Conservation (phyloP, 1,284 basidiomycete genomes). For the Moesziomyces aphidis region DNA sequence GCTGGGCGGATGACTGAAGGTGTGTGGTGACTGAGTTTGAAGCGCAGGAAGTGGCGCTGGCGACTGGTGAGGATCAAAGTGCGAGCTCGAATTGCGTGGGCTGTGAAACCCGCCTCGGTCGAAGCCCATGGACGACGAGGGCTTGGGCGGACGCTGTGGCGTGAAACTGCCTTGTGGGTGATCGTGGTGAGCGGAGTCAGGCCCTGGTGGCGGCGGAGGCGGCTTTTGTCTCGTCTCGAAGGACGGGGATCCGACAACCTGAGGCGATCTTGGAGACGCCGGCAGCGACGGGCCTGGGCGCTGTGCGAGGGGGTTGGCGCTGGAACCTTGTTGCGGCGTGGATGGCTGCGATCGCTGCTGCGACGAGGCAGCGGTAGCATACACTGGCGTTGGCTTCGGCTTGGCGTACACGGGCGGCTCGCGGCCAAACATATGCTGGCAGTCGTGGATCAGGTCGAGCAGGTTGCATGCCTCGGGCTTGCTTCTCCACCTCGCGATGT, state of each 20-base stretch:
- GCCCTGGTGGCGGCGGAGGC: conserved; percentile 28
- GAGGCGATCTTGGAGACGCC: conserved; percentile 26
- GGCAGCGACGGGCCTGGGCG: conserved; percentile 22
- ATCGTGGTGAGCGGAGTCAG: conserved; percentile 15
- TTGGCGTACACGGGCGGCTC: conserved; percentile 92
- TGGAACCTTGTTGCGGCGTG: conserved; percentile 32
- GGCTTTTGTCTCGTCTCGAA: conserved; percentile 30
- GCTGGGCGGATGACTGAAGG: conserved; percentile 5
- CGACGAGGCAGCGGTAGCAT: conserved; percentile 23
- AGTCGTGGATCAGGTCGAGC: conserved; percentile 75
- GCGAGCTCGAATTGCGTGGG: conserved; percentile 16
- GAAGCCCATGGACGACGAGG: conserved; percentile 17
- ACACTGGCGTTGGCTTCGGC: conserved; percentile 70
- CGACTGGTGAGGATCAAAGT: conserved; percentile 7
- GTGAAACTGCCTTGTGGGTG: conserved; percentile 4
- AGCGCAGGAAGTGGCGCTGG: conserved; percentile 7
- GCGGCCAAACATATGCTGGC: conserved; percentile 83
- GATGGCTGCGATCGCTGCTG: conserved; percentile 43
- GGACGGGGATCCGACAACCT: conserved; percentile 4
- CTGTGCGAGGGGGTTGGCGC: conserved; percentile 9
- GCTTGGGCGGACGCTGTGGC: conserved; percentile 44
- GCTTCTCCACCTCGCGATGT: conserved; percentile 80
- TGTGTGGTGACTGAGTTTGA: conserved; percentile 16
- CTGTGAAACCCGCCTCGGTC: conserved; percentile 17
- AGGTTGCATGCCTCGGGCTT: conserved; percentile 88